Evolutionary conservation across 345 rosid genomes (phyloP), one percentile per base, ranked within the genome.

Genomic region (Odontarrhena argentea): DNA sequence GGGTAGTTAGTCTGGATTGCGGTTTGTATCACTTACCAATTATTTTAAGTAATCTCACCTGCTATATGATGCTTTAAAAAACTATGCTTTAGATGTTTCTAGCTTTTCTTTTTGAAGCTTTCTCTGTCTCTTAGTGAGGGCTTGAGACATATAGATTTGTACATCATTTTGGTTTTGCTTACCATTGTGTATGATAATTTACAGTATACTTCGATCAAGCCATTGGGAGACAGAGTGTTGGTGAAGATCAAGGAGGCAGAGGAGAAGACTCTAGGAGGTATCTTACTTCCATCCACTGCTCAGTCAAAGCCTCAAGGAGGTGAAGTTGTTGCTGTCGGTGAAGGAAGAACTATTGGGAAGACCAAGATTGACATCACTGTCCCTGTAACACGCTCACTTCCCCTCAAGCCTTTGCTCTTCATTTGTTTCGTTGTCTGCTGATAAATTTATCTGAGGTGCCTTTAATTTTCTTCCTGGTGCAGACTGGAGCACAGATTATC

Each of bases 251-350:
- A 88, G 82, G 83, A 71, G 50, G 83, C 77, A 0, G 97, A 94
- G 79, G 96, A 88, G 68, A 94, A 87, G 79, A 83, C 90, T 3
- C 60, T 76, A 4, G 95, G 99, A 61, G 97, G 97, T 25, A 87
- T 91, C 70, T 77, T 94, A 63, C 96, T 91, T 41, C 99, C 96
- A 11, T 55, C 87, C 3, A 68, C 92, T 2, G 99, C 96, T 38
- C 97, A 87, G 65, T 56, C 88, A 12, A 94, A 91, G 71, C 91
- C 97, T 58, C 96, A 94, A 69, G 87, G 83, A 32, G 99, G 99
- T 56, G 97, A 91, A 71, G 97, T 94, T 5, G 86, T 94, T 37
- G 97, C 91, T 44, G 84, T 87, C 28, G 99, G 99, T 15, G 90
- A 91, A 78, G 97, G 99, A 18, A 88, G 77, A 81, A 63, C 89